phyloP scores from a whole-genome alignment of 1,139 yeast genomes.

The Lodderomyces beijingensis region DNA sequence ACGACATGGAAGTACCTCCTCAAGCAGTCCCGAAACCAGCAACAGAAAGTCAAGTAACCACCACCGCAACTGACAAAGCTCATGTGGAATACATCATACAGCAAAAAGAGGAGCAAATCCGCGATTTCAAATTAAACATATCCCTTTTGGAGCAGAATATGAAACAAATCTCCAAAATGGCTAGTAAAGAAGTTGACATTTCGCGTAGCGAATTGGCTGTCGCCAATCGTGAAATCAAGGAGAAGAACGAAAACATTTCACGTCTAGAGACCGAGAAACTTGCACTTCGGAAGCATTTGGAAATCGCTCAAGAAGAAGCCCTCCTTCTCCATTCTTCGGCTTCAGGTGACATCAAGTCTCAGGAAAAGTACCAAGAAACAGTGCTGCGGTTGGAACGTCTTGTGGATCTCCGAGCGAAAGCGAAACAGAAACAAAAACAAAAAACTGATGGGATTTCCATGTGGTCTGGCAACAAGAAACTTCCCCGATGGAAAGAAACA shows the following conservation, averaged over 20 bases:
- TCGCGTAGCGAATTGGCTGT: conserved; percentile 20
- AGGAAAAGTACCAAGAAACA: conserved; percentile 28
- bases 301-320: conserved; percentile 12
- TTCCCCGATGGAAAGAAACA: conserved; percentile 4
- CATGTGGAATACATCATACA: no score
- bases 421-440: conserved; percentile 9
- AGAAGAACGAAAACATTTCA: conserved; percentile 9
- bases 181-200: conserved; percentile 14
- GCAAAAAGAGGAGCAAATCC: conserved; percentile 22
- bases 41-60: no score
- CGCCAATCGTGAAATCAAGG: conserved; percentile 14
- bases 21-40: no score
- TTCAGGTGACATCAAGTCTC: conserved; percentile 21
- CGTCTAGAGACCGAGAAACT: conserved; percentile 17
- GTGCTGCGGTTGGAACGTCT: conserved; percentile 36
- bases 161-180: conserved; percentile 24
- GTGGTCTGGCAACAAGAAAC: conserved; percentile 18
- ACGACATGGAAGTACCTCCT: no score
- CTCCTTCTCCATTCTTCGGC: conserved; percentile 10
- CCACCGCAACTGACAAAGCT: no score
- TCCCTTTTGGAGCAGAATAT: conserved; percentile 40
- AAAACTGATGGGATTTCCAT: no score
- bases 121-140: conserved; percentile 38
- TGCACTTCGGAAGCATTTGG: conserved; percentile 18
- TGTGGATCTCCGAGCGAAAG: conserved; percentile 26